These are phyloP conservation scores for Thielaviopsis euricoi DNA, from an alignment of 2,329 filamentous ascomycete species.

Conservation along the genomic window DNA sequence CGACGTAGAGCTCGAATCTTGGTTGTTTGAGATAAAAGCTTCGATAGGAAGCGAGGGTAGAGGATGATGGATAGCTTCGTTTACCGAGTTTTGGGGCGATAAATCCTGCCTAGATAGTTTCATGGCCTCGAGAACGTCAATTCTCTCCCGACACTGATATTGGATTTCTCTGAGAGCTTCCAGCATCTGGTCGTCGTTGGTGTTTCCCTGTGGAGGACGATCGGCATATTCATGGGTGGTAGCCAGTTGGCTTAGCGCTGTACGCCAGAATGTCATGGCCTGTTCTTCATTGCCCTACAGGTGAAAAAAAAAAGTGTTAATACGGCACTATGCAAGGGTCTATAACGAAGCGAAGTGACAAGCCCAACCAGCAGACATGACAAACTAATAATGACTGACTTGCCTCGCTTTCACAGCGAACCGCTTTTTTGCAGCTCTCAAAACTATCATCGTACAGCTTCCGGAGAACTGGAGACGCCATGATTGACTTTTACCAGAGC, in stretches of 20 bases:
- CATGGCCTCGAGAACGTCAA: conserved; percentile 73
- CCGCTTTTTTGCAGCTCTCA: conserved; percentile 82
- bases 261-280: conserved; percentile 79
- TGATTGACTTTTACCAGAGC: conserved; percentile 18
- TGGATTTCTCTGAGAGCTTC: conserved; percentile 73
- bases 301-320: background rate
- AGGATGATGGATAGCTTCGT: background rate
- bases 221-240: conserved; percentile 54
- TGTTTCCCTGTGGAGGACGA: conserved; percentile 54
- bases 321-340: background rate
- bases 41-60: background rate
- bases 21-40: background rate
- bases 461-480: conserved; percentile 57
- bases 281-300: conserved; percentile 74
- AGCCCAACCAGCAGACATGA: conserved; percentile 2
- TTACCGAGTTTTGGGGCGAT: background rate
- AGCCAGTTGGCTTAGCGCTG: conserved; percentile 76
- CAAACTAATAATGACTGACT: conserved; percentile 10
- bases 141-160: conserved; percentile 80
- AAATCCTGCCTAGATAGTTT: conserved; percentile 38
- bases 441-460: conserved; percentile 98
- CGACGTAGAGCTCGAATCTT: background rate
- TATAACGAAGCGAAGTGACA: conserved; percentile 7
- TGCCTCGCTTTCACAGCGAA: conserved; percentile 91
- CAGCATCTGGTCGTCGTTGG: conserved; percentile 69